Evolutionary conservation across 2,329 filamentous ascomycete species (phyloP).

Genomic region (Macroventuria anomochaeta): DNA sequence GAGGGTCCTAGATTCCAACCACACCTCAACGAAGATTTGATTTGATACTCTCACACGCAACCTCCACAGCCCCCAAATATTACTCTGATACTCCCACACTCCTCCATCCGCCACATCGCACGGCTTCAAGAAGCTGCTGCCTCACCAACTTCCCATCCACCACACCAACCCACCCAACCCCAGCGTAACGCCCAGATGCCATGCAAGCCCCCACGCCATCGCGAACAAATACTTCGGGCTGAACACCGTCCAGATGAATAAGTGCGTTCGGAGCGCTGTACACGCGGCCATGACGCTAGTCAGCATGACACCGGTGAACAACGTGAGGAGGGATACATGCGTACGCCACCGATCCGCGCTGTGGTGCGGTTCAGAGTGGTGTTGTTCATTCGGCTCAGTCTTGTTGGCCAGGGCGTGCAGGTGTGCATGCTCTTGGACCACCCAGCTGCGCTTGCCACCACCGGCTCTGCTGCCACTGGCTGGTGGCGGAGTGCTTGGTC

Average conservation of each 20-base stretch:
- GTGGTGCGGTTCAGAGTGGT: too few relatives aligned
- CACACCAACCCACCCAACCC: constrained; percentile 46
- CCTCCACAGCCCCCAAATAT: too few relatives aligned
- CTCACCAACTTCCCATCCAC: constrained; percentile 40
- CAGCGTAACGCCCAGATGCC: constrained; percentile 68
- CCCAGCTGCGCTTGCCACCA: constrained; percentile 32
- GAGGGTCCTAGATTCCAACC: too few relatives aligned
- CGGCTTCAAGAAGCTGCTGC: too few relatives aligned
- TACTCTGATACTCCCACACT: too few relatives aligned
- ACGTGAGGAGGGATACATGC: constrained; percentile 70
- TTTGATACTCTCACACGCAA: too few relatives aligned
- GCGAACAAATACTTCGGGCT: constrained; percentile 95
- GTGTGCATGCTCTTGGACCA: constrained; percentile 37
- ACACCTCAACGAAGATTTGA: too few relatives aligned
- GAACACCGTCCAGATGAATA: constrained; percentile 99
- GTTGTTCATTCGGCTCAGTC: too few relatives aligned
- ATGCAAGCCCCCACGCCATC: constrained; percentile 83
- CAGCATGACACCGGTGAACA: constrained; percentile 71
- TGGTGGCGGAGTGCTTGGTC: too few relatives aligned
- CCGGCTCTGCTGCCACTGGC: too few relatives aligned
- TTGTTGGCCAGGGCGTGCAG: constrained; percentile 23
- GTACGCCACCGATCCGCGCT: constrained; percentile 20
- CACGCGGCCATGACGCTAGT: constrained; percentile 87
- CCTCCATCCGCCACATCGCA: too few relatives aligned
- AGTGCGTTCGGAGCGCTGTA: constrained; percentile 79